Percentiles rank a stretch among this genome's conserved stretches.
phyloP scores from a whole-genome alignment of 2,329 filamentous ascomycete genomes.

The Tolypocladium paradoxum region DNA sequence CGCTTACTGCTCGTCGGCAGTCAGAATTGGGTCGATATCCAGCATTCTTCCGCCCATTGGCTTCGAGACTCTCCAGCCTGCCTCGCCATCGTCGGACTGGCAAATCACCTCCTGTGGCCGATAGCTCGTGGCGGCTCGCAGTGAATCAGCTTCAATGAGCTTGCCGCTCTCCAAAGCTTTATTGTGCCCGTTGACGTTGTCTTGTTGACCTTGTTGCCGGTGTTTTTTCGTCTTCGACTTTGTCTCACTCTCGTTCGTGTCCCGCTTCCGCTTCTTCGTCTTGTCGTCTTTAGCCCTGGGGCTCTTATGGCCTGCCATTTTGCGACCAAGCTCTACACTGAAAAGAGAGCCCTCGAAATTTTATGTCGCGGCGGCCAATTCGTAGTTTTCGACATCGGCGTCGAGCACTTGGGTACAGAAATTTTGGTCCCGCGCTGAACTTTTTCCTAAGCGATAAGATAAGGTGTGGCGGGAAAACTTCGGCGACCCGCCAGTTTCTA shows the following conservation, averaged over 20 bases:
- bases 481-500: constrained; percentile 16
- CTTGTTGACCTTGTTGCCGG: constrained; percentile 19
- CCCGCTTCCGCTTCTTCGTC: constrained; percentile 37
- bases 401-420: constrained; percentile 13
- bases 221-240: constrained; percentile 33
- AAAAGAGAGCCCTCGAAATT: constrained; percentile 6
- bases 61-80: constrained; percentile 49
- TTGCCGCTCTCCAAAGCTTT: constrained; percentile 1
- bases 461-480: constrained; percentile 21
- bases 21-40: constrained; percentile 53
- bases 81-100: constrained; percentile 18
- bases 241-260: constrained; percentile 28
- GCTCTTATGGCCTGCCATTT: constrained; percentile 25
- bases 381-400: not conserved
- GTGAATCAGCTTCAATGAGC: constrained; percentile 2
- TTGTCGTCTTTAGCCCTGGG: constrained; percentile 22
- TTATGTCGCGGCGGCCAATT: constrained; percentile 3
- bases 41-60: constrained; percentile 56
- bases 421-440: constrained; percentile 30
- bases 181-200: constrained; percentile 15
- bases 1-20: constrained; percentile 48
- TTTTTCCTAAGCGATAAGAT: constrained; percentile 31
- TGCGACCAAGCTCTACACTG: constrained; percentile 2
- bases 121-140: constrained; percentile 5
- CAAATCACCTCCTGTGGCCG: constrained; percentile 14